Evolutionary conservation across 805 yeast species (phyloP), one percentile per base, ranked within the genome.

Genomic region (Torulaspora delbrueckii): DNA sequence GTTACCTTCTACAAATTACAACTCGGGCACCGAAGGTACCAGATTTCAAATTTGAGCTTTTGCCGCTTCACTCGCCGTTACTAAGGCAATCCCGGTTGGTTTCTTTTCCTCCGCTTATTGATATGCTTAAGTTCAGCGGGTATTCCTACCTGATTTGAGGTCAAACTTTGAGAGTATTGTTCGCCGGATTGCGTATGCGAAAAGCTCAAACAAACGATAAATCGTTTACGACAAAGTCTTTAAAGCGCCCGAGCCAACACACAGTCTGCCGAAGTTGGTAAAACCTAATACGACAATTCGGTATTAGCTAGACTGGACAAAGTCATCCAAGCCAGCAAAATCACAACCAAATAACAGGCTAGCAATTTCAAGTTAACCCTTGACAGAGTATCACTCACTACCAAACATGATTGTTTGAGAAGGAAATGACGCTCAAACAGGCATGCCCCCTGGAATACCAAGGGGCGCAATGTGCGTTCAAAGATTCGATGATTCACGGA

Each of bases 391-490:
- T 56, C 64, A 55, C 63, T 54, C 67, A 62, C 64, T 46, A 59
- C 68, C 62, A 62, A 62, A 59, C 62, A 62, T 50, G 31, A 50
- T 38, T 56, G 55, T 59, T 60, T 62, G 63, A 63, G 66, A 59
- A 56, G 59, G 65, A 61, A 63, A 63, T 62, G 68, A 65, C 71
- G 68, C 71, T 65, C 70, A 62, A 62, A 65, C 68, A 66, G 69
- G 67, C 60, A 62, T 65, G 60, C 68, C 65, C 64, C 56, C 55
- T 53, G 68, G 67, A 63, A 59, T 64, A 62, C 69, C 70, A 60
- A 51, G 62, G 63, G 67, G 72, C 63, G 72, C 72, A 68, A 69
- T 68, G 71, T 68, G 73, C 71, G 72, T 69, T 69, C 71, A 67
- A 69, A 68, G 66, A 67, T 66, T 68, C 70, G 68, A 66, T 69